A percentile compares a stretch with the other conserved stretches of the same genome.
These are phyloP conservation scores for Phytopythium mirpurense DNA, from an alignment of 352 stramenopile genomes.

Conservation along the genomic window DNA sequence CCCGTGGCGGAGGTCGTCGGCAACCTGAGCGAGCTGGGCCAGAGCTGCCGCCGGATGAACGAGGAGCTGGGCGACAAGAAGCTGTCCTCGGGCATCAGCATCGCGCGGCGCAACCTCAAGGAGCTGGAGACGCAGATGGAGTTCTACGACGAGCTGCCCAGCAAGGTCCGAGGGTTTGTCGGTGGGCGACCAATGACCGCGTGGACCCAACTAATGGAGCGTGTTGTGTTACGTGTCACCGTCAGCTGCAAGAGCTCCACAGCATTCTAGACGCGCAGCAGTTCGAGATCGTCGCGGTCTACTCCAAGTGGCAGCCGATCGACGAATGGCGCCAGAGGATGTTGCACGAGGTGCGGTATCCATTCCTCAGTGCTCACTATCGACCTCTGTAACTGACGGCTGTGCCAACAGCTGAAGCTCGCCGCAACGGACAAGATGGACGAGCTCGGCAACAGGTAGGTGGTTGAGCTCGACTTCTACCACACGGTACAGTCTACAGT, in stretches of 20 bases:
- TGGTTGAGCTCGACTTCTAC: background rate
- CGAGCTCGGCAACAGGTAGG: conserved; percentile 63
- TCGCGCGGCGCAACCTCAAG: conserved; percentile 73
- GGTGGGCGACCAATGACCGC: no score
- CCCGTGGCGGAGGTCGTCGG: conserved; percentile 55
- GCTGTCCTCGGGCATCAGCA: conserved; percentile 70
- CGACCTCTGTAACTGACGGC: no score
- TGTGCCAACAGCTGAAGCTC: conserved; percentile 35
- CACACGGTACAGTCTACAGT: no score
- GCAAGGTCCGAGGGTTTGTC: conserved; percentile 24
- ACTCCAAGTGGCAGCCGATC: conserved; percentile 62
- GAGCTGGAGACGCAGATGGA: conserved; percentile 78
- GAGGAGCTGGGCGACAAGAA: conserved; percentile 82
- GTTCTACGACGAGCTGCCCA: conserved; percentile 74
- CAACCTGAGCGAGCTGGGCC: conserved; percentile 47
- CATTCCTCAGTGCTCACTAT: no score
- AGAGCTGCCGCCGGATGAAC: conserved; percentile 75
- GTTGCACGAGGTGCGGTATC: conserved; percentile 50
- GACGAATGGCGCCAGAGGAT: conserved; percentile 85
- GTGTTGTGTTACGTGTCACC: no score
- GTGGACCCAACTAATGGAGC: no score
- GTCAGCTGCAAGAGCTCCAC: conserved; percentile 35
- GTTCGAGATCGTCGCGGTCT: conserved; percentile 54
- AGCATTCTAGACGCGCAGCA: conserved; percentile 41
- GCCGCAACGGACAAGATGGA: conserved; percentile 59